Base-by-base conservation (phyloP, 202 grass and related monocot genomes). In the Panicum hallii region DNA sequence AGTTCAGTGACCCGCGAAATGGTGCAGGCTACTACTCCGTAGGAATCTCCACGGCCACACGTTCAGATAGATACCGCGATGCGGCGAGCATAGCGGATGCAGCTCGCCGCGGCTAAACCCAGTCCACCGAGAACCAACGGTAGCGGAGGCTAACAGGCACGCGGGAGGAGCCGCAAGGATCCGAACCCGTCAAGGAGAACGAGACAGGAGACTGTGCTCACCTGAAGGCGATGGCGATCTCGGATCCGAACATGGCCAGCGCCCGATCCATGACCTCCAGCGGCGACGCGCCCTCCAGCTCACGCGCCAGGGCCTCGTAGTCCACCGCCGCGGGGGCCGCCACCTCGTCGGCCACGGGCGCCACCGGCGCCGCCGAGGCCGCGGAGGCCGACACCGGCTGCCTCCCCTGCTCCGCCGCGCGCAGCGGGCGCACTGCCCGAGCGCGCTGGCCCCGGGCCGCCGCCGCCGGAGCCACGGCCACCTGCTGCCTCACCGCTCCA, bases 171-270 rank as follows among this genome's bases (percentile, higher is more conserved):
- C 22, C 0, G 22, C 7, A 7, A 22, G 20, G 10, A 83, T 30
- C 81, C 57, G 57, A 58, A 48, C 7, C 82, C 11, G 41, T 23
- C 0, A 9, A 28, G 1, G 30, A 50, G 45, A 28, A 6, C 4
- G 42, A 70, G 10, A 70, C 32, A 32, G 11, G 23, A 0, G 11
- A 40, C 7, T 0, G 36, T 32, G 26, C 70, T 81, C 63, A 97
- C 94, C 94, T 97, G 86, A 97, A 97, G 53, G 94, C 94, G 88
- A 97, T 97, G 63, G 90, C 94, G 60, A 97, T 97, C 43, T 94
- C 92, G 80, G 85, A 78, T 30, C 94, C 94, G 71, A 97, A 97
- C 78, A 88, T 87, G 78, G 85, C 70, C 23, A 97, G 92, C 79
- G 92, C 94, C 77, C 86, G 91, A 85, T 97, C 94, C 94, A 97